These are phyloP conservation scores for Amaranthus palmeri DNA, from an alignment of 148 eudicot genomes.

Conservation along the genomic window DNA sequence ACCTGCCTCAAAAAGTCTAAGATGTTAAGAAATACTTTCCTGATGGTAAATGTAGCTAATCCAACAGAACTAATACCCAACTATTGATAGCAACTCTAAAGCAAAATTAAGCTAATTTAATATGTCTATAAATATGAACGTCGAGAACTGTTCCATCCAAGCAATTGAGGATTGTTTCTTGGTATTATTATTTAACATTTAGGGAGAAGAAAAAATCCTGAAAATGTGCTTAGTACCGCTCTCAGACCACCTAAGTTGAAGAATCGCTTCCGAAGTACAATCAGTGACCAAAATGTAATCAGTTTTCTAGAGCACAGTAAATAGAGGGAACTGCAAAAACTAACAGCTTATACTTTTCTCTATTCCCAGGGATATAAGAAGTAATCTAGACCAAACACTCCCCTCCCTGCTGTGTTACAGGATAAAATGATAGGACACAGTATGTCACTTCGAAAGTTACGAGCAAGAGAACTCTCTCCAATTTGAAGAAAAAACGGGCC, in stretches of 20 bases:
- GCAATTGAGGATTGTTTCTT: not conserved
- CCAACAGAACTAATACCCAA: not conserved
- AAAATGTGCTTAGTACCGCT: not conserved
- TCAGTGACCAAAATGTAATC: not conserved
- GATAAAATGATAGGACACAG: too few relatives aligned
- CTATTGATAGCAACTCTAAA: not conserved
- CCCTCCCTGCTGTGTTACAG: too few relatives aligned
- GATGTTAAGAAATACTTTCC: not conserved
- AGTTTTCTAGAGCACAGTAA: not conserved
- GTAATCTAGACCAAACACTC: too few relatives aligned
- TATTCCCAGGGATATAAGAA: too few relatives aligned
- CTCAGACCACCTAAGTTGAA: not conserved
- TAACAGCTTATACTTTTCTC: too few relatives aligned
- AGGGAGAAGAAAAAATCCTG: not conserved
- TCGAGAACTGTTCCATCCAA: not conserved
- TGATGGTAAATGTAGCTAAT: not conserved
- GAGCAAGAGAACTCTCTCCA: too few relatives aligned
- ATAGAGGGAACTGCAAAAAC: too few relatives aligned
- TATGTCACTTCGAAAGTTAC: too few relatives aligned
- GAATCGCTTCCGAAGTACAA: not conserved
- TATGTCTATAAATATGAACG: not conserved
- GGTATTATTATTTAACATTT: not conserved
- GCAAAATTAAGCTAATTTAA: not conserved
- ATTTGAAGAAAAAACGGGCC: too few relatives aligned
- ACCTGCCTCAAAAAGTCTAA: not conserved